A percentile compares a stretch with the other conserved stretches of the same genome.
Evolutionary conservation across 306 rosid species (phyloP).

Genomic region (Sicyos baderoa): DNA sequence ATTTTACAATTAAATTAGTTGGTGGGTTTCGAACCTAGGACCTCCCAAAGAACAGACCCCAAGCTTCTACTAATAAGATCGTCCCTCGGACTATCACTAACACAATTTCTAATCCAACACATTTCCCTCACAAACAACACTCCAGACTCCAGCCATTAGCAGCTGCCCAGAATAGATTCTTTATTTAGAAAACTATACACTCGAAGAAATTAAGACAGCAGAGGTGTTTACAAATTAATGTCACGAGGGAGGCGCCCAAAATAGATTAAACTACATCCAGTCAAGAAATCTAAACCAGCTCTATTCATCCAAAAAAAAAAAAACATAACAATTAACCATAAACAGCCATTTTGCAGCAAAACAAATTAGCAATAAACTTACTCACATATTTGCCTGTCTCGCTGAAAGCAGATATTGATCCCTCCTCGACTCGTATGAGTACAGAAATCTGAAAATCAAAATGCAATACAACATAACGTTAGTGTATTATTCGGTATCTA

Average conservation of each 20-base stretch:
- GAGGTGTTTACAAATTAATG: too few relatives aligned
- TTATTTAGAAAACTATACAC: too few relatives aligned
- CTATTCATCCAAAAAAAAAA: background rate
- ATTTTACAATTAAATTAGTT: too few relatives aligned
- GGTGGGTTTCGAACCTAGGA: too few relatives aligned
- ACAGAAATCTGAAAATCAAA: background rate
- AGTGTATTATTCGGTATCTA: background rate
- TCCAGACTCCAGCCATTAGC: background rate
- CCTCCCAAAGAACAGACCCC: too few relatives aligned
- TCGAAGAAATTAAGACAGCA: too few relatives aligned
- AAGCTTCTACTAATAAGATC: too few relatives aligned
- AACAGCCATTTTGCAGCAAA: background rate
- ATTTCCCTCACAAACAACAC: constrained; percentile 10
- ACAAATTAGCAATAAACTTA: background rate
- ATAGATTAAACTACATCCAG: constrained; percentile 12
- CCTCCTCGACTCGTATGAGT: background rate
- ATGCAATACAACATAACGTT: background rate
- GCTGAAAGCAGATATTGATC: background rate
- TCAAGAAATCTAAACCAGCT: background rate
- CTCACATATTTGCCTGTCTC: background rate
- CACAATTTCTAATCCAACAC: background rate
- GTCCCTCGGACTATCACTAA: background rate
- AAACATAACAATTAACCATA: background rate
- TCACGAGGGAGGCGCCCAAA: background rate
- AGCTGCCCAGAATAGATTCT: too few relatives aligned